Percentiles rank a stretch among this genome's conserved stretches.
phyloP scores from a whole-genome alignment of 768 basidiomycete species.

The Lactarius sanguifluus region DNA sequence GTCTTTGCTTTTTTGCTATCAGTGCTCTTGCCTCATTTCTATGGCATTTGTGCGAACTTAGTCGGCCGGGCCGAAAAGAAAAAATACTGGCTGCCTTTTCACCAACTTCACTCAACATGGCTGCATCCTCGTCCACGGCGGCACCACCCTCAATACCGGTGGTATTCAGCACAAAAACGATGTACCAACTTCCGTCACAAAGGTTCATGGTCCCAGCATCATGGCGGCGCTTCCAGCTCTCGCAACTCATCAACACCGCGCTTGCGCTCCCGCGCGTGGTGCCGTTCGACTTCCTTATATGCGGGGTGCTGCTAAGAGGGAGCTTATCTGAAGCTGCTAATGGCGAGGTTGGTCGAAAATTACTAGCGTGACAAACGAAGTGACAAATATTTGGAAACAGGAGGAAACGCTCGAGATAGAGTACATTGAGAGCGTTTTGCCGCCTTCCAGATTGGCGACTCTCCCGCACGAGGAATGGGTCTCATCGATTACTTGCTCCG shows the following conservation, averaged over 20 bases:
- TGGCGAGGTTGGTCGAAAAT: constrained; percentile 55
- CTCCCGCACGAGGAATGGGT: constrained; percentile 95
- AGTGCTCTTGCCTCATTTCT: background rate
- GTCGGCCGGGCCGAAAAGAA: constrained; percentile 6
- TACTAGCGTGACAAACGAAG: background rate
- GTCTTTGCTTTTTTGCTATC: background rate
- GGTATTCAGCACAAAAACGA: constrained; percentile 70
- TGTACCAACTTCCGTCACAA: constrained; percentile 76
- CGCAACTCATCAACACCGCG: constrained; percentile 95
- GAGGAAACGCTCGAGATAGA: constrained; percentile 63
- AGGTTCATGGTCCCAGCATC: constrained; percentile 89
- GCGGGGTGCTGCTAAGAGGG: constrained; percentile 74
- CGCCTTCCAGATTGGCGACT: constrained; percentile 49
- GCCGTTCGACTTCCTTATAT: constrained; percentile 91
- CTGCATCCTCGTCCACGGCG: constrained; percentile 3
- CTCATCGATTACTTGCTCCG: constrained; percentile 66
- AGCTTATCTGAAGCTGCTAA: constrained; percentile 76
- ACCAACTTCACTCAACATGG: constrained; percentile 11
- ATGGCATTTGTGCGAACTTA: background rate
- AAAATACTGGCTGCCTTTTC: background rate
- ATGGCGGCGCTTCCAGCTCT: constrained; percentile 96
- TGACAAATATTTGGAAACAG: constrained; percentile 37
- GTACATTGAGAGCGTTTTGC: constrained; percentile 30
- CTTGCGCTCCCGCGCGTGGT: constrained; percentile 68
- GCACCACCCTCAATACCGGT: constrained; percentile 50